phyloP scores from a whole-genome alignment of 2,329 filamentous ascomycete species.

The Penicillium hesseltinei region DNA sequence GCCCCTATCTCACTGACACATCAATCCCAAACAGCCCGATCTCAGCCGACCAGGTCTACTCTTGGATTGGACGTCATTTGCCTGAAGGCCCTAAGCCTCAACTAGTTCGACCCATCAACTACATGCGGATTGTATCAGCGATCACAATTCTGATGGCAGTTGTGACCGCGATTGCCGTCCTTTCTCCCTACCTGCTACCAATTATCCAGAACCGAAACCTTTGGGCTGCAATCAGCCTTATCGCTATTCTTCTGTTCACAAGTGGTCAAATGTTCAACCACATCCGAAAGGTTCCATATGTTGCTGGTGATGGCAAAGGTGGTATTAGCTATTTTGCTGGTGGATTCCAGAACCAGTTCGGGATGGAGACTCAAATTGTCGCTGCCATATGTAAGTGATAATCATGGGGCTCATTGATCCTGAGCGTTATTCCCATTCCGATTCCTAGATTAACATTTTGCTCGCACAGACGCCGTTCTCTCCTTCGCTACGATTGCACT shows the following conservation, averaged over 20 bases:
- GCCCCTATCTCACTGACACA: slow-evolving; percentile 3
- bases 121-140: slow-evolving; percentile 67
- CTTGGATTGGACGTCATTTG: slow-evolving; percentile 76
- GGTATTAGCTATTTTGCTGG: slow-evolving; percentile 86
- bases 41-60: slow-evolving; percentile 72
- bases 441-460: slow-evolving; percentile 14
- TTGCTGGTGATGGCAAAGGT: slow-evolving; percentile 77
- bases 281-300: slow-evolving; percentile 93
- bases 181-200: slow-evolving; percentile 76
- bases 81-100: slow-evolving; percentile 73
- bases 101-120: slow-evolving; percentile 86
- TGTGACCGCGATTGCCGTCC: slow-evolving; percentile 66
- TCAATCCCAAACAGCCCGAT: slow-evolving; percentile 56
- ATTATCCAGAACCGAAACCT: slow-evolving; percentile 85
- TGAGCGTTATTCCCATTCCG: not conserved
- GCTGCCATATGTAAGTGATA: slow-evolving; percentile 80
- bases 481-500: slow-evolving; percentile 90
- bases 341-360: slow-evolving; percentile 91
- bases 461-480: slow-evolving; percentile 65
- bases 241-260: slow-evolving; percentile 86
- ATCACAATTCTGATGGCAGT: slow-evolving; percentile 68
- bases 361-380: slow-evolving; percentile 91
- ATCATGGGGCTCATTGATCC: slow-evolving; percentile 10
- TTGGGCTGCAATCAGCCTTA: slow-evolving; percentile 87
- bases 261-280: slow-evolving; percentile 99